phyloP scores from a whole-genome alignment of 2,329 filamentous ascomycete genomes.

The Trichoderma oligosporum region DNA sequence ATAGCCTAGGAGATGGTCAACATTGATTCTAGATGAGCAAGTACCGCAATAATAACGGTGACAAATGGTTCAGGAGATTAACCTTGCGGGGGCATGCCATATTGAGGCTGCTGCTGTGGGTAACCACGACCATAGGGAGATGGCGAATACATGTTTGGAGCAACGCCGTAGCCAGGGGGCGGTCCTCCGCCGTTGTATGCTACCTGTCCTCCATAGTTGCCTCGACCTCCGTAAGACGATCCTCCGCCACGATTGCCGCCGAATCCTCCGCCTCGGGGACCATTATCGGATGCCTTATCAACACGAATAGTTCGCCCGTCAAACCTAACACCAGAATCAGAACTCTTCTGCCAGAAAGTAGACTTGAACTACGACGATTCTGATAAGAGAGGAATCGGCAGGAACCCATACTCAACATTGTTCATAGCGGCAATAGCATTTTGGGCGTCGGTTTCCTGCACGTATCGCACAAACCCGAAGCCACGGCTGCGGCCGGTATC shows the following conservation, averaged over 20 bases:
- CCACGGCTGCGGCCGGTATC: conserved; percentile 95
- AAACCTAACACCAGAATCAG: conserved; percentile 57
- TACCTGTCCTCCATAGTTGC: conserved; percentile 41
- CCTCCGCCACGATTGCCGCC: conserved; percentile 39
- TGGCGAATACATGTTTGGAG: conserved; percentile 38
- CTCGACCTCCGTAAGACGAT: conserved; percentile 41
- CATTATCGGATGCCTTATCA: conserved; percentile 86
- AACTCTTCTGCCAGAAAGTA: conserved; percentile 1
- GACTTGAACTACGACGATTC: neutral
- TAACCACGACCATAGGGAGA: conserved; percentile 40
- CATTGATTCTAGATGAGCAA: neutral
- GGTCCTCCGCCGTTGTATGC: conserved; percentile 34
- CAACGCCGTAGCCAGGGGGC: conserved; percentile 35
- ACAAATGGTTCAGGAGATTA: conserved; percentile 22
- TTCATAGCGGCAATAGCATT: conserved; percentile 76
- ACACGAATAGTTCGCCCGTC: conserved; percentile 93
- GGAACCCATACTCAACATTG: conserved; percentile 72
- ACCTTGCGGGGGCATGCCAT: conserved; percentile 42
- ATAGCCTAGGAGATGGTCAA: conserved; percentile 32
- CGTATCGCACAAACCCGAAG: conserved; percentile 93
- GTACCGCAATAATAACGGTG: neutral
- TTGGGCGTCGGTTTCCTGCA: conserved; percentile 70
- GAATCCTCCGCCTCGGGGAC: conserved; percentile 48
- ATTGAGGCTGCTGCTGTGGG: conserved; percentile 34
- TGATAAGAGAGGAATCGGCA: neutral